Percentiles rank a stretch among this genome's conserved stretches.
phyloP scores from a whole-genome alignment of 495 filamentous ascomycete species.

The Talaromyces proteolyticus region DNA sequence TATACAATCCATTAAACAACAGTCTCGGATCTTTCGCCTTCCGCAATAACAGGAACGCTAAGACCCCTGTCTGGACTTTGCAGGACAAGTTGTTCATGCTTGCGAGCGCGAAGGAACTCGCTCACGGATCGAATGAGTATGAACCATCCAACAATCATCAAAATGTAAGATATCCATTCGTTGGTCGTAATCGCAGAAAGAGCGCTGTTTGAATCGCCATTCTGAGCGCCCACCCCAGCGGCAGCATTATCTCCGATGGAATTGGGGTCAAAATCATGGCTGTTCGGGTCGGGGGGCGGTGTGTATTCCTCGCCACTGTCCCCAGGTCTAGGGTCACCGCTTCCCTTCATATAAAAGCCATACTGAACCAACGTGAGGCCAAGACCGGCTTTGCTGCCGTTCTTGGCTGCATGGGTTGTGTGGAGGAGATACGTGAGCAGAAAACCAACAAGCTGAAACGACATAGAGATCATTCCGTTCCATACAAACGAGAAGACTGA shows the following conservation, averaged over 20 bases:
- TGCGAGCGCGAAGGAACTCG: slow-evolving; percentile 79
- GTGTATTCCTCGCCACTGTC: slow-evolving; percentile 44
- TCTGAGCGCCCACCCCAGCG: slow-evolving; percentile 22
- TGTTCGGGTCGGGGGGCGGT: slow-evolving; percentile 78
- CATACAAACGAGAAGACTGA: slow-evolving; percentile 93
- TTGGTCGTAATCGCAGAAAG: slow-evolving; percentile 54
- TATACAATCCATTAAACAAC: slow-evolving; percentile 53
- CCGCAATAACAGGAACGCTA: slow-evolving; percentile 79
- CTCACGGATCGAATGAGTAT: slow-evolving; percentile 85
- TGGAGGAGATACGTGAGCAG: slow-evolving; percentile 96
- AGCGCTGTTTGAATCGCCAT: slow-evolving; percentile 15
- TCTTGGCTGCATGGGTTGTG: slow-evolving; percentile 96
- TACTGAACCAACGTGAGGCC: slow-evolving; percentile 96
- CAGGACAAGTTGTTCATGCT: slow-evolving; percentile 87
- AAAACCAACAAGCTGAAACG: slow-evolving; percentile 96
- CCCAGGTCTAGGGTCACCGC: slow-evolving; percentile 38
- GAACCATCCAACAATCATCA: slow-evolving; percentile 99
- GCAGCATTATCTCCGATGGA: slow-evolving; percentile 41
- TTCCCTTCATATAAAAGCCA: slow-evolving; percentile 86
- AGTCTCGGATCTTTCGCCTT: slow-evolving; percentile 75
- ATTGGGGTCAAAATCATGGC: slow-evolving; percentile 79
- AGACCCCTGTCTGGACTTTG: slow-evolving; percentile 92
- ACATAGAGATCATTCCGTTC: slow-evolving; percentile 98
- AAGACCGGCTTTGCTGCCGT: slow-evolving; percentile 88
- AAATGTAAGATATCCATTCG: slow-evolving; percentile 85